Conservation (phyloP, 2,329 filamentous ascomycete species). For the Sordariomycetes sp. region DNA sequence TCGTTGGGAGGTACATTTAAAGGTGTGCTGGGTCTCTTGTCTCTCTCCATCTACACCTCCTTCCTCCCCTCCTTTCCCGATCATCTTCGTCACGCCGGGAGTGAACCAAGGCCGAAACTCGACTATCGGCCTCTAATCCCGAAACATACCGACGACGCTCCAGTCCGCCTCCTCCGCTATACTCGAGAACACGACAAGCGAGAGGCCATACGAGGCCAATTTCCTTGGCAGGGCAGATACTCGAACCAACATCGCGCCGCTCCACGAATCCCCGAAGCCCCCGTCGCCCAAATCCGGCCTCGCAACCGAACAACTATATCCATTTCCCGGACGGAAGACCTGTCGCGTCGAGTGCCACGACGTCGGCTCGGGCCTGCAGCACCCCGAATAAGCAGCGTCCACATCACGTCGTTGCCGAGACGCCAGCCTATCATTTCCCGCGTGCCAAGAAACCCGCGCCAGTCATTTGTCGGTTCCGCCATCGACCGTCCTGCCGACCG, state of each 20-base stretch:
- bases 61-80: neutral
- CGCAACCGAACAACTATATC: too few species aligned
- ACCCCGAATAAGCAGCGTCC: slow-evolving; percentile 3
- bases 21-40: neutral
- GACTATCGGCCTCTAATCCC: neutral
- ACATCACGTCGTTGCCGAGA: slow-evolving; percentile 1
- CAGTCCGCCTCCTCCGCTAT: too few species aligned
- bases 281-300: too few species aligned
- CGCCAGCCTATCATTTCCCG: slow-evolving; percentile 1
- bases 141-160: too few species aligned
- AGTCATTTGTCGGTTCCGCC: neutral
- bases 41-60: neutral
- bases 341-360: neutral
- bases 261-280: too few species aligned
- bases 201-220: too few species aligned
- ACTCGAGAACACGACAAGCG: too few species aligned
- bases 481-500: neutral
- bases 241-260: too few species aligned
- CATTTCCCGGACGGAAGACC: neutral
- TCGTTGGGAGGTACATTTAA: neutral
- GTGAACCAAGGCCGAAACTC: neutral
- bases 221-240: too few species aligned
- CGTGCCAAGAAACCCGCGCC: neutral
- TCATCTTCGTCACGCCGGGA: neutral
- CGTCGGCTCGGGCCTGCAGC: neutral